phyloP scores from a whole-genome alignment of 192 early-diverging fungal genomes.

The Coemansia sp. region DNA sequence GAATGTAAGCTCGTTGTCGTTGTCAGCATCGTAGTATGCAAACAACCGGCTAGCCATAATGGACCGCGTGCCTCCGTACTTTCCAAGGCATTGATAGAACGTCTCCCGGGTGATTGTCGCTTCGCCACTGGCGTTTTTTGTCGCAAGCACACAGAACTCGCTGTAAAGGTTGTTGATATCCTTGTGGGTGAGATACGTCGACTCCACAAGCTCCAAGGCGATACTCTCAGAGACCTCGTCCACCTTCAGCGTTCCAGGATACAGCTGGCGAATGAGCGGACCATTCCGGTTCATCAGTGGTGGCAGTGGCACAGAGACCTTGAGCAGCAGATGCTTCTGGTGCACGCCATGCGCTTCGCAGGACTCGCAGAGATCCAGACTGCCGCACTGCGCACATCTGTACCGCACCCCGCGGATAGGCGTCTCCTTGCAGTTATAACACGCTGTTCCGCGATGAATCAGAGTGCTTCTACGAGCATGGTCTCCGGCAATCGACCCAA shows the following conservation, averaged over 20 bases:
- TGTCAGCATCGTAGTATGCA: slow-evolving; percentile 84
- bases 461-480: slow-evolving; percentile 66
- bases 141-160: slow-evolving; percentile 82
- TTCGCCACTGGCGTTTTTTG: slow-evolving; percentile 47
- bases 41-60: slow-evolving; percentile 87
- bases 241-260: slow-evolving; percentile 62
- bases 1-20: slow-evolving; percentile 75
- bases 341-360: slow-evolving; percentile 88
- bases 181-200: slow-evolving; percentile 63
- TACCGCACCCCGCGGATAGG: slow-evolving; percentile 90
- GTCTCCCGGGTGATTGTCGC: slow-evolving; percentile 76
- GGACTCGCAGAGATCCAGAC: slow-evolving; percentile 87
- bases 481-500: slow-evolving; percentile 86
- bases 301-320: slow-evolving; percentile 88
- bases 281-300: slow-evolving; percentile 79
- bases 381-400: slow-evolving; percentile 93
- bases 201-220: slow-evolving; percentile 13
- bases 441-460: slow-evolving; percentile 83
- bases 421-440: slow-evolving; percentile 82
- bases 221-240: slow-evolving; percentile 18
- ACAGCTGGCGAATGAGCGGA: slow-evolving; percentile 73
- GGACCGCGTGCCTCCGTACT: slow-evolving; percentile 78
- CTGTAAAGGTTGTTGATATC: slow-evolving; percentile 87
- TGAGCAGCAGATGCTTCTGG: slow-evolving; percentile 83
- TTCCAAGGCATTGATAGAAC: slow-evolving; percentile 86